Evolutionary conservation across 1,139 yeast genomes (phyloP), one percentile per base, ranked within the genome.

Genomic region (Nakaseomyces sp.): DNA sequence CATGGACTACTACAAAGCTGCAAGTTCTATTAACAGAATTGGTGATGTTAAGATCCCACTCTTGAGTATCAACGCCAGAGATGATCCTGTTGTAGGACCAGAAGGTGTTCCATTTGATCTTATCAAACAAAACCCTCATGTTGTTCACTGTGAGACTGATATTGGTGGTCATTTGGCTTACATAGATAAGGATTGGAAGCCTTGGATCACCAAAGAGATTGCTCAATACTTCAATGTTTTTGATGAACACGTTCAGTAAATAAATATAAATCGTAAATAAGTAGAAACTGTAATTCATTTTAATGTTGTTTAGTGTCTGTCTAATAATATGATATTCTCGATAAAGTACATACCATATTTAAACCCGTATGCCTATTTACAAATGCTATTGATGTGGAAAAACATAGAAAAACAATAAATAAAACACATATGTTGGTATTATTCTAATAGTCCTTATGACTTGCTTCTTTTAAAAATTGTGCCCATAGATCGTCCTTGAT

Each of bases 161-260:
- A 65, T 79, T 25, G 98, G 98, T 45, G 98, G 97, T 8, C 98
- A 91, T 65, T 65, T 93, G 36, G 81, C 84, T 0, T 81, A 71
- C 56, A 72, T 78, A 28, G 73, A 80, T 52, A 61, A 65, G 2
- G 66, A 73, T 28, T 80, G 83, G 20, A 73, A 76, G 45, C 77
- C 87, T 51, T 88, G 96, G 96, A 77, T 79, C 55, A 74, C 81
- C 6, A 69, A 72, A 42, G 80, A 79, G 32, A 73, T 82, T 36
- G 76, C 79, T 39, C 73, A 79, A 42, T 85, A 73, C 62, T 73
- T 86, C 50, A 66, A 65, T 48, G 69, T 73, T 25, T 75, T 81
- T 56, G 72, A 76, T 39, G 63, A 67, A 16, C 48, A 56, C 4
- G 67, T 72, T 8, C 60, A 45, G 26, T 58, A 47, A 45, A 22